Percentiles rank a stretch among this genome's conserved stretches.
Conservation (phyloP, 73 alveolate genomes). For the Loxodes magnus region DNA sequence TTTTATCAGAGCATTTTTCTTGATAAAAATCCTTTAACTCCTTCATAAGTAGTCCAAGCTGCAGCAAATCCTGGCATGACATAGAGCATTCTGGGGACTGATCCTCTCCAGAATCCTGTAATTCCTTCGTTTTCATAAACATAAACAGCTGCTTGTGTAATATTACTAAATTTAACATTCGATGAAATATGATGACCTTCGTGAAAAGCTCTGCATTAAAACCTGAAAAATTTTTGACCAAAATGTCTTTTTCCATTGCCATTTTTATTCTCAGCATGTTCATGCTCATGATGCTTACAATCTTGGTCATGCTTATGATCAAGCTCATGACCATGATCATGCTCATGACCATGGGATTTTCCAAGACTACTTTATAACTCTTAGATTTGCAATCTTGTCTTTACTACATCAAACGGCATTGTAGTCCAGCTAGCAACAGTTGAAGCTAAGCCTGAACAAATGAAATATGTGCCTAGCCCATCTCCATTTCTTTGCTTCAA, state of each 20-base stretch:
- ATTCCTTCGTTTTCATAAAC: slow-evolving; percentile 25
- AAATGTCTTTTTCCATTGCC: too few relatives aligned
- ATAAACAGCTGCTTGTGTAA: slow-evolving; percentile 13
- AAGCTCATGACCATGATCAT: too few relatives aligned
- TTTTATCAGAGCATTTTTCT: too few relatives aligned
- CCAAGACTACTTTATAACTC: too few relatives aligned
- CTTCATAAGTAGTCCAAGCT: slow-evolving; percentile 45
- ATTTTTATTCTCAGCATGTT: too few relatives aligned
- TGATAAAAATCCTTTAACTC: too few relatives aligned
- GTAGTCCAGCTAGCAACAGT: slow-evolving; percentile 61
- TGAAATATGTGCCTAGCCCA: slow-evolving; percentile 47
- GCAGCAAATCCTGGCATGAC: slow-evolving; percentile 39
- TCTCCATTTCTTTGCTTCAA: slow-evolving; percentile 20
- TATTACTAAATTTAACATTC: slow-evolving; percentile 12
- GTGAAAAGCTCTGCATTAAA: too few relatives aligned
- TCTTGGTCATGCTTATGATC: too few relatives aligned
- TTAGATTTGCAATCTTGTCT: slow-evolving; percentile 64
- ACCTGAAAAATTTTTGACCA: too few relatives aligned
- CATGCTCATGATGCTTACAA: too few relatives aligned
- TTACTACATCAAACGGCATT: slow-evolving; percentile 77
- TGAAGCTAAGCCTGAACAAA: slow-evolving; percentile 74
- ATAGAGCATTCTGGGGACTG: slow-evolving; percentile 25
- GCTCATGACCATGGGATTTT: too few relatives aligned
- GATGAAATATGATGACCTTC: too few relatives aligned
- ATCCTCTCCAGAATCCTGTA: slow-evolving; percentile 32